phyloP scores from a whole-genome alignment of 192 early-diverging fungal species.

The Chytriomyces confervae region DNA sequence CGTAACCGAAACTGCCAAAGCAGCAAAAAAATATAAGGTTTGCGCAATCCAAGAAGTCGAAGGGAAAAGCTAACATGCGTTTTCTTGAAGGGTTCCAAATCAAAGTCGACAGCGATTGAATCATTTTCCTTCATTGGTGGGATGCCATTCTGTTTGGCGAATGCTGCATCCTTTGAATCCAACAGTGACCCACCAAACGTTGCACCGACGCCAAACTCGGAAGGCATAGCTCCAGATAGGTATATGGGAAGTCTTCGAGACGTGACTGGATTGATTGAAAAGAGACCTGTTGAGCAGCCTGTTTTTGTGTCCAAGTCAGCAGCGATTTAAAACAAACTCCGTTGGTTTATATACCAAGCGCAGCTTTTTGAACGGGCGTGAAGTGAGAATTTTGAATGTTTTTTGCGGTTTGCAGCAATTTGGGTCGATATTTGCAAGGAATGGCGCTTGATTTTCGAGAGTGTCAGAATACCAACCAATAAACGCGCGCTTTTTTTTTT shows the following conservation, averaged over 20 bases:
- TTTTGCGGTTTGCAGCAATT: neutral
- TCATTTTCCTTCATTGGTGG: neutral
- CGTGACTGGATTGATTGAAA: conserved; percentile 11
- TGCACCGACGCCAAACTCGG: conserved; percentile 3
- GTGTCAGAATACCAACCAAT: neutral
- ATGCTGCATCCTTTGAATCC: conserved; percentile 25
- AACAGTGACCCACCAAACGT: neutral
- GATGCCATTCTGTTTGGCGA: conserved; percentile 34
- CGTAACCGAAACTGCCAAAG: conserved; percentile 73
- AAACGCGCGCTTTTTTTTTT: neutral
- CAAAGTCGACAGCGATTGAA: neutral
- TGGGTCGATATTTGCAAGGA: neutral
- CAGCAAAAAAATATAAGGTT: no score
- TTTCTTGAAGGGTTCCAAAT: conserved; percentile 6
- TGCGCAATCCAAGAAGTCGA: neutral
- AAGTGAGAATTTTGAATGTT: neutral
- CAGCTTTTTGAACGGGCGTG: neutral
- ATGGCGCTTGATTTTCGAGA: neutral
- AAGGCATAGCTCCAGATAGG: conserved; percentile 3
- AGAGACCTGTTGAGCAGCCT: conserved; percentile 18
- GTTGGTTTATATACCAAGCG: neutral
- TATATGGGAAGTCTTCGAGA: conserved; percentile 3
- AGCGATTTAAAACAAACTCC: no score
- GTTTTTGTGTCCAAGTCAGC: no score
- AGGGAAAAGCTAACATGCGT: neutral